Evolutionary conservation across 495 filamentous ascomycete species (phyloP).

Genomic region (Xylaria acuta): DNA sequence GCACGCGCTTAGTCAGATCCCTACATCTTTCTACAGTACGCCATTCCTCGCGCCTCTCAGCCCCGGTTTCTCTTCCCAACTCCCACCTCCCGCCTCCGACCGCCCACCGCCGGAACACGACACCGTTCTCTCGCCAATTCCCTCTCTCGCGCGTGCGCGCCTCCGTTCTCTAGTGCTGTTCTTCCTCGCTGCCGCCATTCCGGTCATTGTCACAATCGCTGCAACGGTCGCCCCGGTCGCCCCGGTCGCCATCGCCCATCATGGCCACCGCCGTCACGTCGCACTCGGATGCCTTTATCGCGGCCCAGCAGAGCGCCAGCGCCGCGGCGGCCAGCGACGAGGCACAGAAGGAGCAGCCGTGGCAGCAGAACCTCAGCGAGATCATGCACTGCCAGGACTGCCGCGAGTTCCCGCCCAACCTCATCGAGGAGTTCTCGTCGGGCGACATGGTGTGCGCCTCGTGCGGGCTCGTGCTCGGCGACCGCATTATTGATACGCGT

Average conservation of each 20-base stretch:
- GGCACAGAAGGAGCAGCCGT: slow-evolving; percentile 36
- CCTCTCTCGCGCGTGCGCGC: neutral
- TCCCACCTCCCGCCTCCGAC: neutral
- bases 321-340: slow-evolving; percentile 11
- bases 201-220: neutral
- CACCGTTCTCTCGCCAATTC: neutral
- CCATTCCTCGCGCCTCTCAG: neutral
- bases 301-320: slow-evolving; percentile 25
- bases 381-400: slow-evolving; percentile 87
- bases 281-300: slow-evolving; percentile 30
- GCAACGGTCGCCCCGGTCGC: neutral
- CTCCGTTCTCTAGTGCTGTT: neutral
- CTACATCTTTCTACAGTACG: neutral
- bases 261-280: slow-evolving; percentile 18
- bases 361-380: slow-evolving; percentile 74
- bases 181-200: neutral
- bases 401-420: slow-evolving; percentile 85
- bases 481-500: slow-evolving; percentile 90
- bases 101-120: neutral
- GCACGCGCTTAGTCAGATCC: neutral
- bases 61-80: neutral
- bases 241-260: slow-evolving; percentile 1
- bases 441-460: slow-evolving; percentile 92
- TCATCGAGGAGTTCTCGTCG: slow-evolving; percentile 88
- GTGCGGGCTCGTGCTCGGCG: slow-evolving; percentile 89